phyloP scores from a whole-genome alignment of 768 basidiomycete species.

The Lentinus tigrinus region DNA sequence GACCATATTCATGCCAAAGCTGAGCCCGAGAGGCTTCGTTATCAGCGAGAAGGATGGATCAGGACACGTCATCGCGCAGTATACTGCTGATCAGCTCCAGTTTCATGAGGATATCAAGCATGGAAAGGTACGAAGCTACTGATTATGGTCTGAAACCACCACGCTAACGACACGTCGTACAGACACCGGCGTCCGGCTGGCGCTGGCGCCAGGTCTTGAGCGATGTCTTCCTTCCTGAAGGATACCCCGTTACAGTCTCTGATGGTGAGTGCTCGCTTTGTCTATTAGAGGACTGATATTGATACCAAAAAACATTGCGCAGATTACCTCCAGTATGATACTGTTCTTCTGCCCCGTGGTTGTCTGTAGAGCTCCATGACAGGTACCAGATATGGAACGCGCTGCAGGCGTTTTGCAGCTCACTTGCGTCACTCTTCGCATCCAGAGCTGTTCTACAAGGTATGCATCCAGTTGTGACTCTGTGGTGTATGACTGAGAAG shows the following conservation, averaged over 20 bases:
- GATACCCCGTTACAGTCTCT: conserved; percentile 61
- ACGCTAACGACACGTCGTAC: not conserved
- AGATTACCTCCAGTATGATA: conserved; percentile 20
- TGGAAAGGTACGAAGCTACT: not conserved
- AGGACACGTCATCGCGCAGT: conserved; percentile 12
- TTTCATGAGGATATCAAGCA: not conserved
- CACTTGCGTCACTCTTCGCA: conserved; percentile 59
- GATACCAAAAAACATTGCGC: not conserved
- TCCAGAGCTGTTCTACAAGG: conserved; percentile 71
- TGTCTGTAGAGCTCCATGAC: not conserved
- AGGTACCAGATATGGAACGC: conserved; percentile 71
- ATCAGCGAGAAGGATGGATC: conserved; percentile 18
- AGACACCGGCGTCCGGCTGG: conserved; percentile 3
- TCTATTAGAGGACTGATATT: not conserved
- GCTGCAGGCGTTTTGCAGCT: conserved; percentile 69
- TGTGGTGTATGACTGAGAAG: not conserved
- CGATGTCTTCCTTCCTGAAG: conserved; percentile 59
- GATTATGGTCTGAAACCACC: not conserved
- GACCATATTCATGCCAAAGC: too few species aligned
- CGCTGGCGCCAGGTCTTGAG: conserved; percentile 30
- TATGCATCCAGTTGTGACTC: conserved; percentile 18
- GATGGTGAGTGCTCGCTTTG: conserved; percentile 39
- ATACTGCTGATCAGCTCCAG: not conserved
- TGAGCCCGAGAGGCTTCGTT: not conserved
- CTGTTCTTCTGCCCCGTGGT: not conserved